Evolutionary conservation across 305 asterid species (phyloP).

Genomic region (Solanum aculeatissimum): DNA sequence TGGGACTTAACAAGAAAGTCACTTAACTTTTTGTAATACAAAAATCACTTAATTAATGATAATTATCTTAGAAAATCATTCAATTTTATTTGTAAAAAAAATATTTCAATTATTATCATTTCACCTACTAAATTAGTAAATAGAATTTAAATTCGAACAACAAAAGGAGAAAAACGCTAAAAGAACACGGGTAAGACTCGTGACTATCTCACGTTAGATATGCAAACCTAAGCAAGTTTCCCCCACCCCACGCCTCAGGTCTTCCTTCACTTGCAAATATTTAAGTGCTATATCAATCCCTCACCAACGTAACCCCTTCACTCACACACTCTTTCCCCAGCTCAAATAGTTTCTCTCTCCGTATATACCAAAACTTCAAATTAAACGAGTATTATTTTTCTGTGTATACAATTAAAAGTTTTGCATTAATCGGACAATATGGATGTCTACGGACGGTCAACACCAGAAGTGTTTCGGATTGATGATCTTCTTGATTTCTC

Average conservation of each 20-base stretch:
- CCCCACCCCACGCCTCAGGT: neutral
- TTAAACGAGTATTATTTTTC: neutral
- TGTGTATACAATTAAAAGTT: neutral
- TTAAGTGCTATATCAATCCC: neutral
- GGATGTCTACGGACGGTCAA: constrained; percentile 45
- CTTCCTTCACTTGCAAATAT: neutral
- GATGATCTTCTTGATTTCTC: constrained; percentile 62
- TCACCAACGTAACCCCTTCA: neutral
- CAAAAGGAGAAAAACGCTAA: neutral
- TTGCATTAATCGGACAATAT: constrained; percentile 5
- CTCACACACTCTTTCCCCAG: neutral
- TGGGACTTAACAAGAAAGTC: neutral
- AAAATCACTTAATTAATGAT: neutral
- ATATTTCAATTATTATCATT: neutral
- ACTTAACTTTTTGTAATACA: neutral
- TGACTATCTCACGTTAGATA: neutral
- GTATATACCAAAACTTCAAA: neutral
- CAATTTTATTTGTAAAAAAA: neutral
- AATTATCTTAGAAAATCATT: neutral
- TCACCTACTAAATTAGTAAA: neutral
- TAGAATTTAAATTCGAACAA: neutral
- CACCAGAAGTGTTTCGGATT: constrained; percentile 13
- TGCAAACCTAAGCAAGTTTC: neutral
- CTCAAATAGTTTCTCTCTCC: neutral
- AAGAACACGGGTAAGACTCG: neutral